phyloP scores from a whole-genome alignment of 1,139 yeast species.

The Scheffersomyces titani region DNA sequence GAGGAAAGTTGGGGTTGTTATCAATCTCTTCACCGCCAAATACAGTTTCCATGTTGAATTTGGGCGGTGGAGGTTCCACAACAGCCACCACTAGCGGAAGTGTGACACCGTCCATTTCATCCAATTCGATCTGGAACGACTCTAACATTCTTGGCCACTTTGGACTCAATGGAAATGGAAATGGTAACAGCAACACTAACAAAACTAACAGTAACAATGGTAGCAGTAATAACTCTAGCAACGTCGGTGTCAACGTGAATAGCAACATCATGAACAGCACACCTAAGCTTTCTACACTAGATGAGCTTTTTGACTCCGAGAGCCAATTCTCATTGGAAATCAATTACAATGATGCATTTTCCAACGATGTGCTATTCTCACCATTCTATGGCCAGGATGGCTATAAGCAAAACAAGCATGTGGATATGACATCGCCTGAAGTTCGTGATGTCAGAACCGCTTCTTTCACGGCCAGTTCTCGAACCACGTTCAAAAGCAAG shows the following conservation, averaged over 20 bases:
- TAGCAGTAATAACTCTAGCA: slow-evolving; percentile 11
- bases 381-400: background rate
- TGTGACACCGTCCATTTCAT: slow-evolving; percentile 10
- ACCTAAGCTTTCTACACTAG: background rate
- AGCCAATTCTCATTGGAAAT: background rate
- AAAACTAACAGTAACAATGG: slow-evolving; percentile 1
- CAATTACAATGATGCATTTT: background rate
- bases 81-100: slow-evolving; percentile 5
- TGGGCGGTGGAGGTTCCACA: background rate
- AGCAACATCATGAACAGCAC: background rate
- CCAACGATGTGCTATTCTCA: background rate
- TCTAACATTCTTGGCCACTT: background rate
- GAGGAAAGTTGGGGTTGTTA: background rate
- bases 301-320: background rate
- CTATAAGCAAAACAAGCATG: background rate
- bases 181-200: background rate
- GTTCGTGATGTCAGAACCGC: background rate
- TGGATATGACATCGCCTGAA: background rate
- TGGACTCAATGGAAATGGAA: background rate
- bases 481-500: background rate
- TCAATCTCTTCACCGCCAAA: background rate
- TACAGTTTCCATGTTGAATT: background rate
- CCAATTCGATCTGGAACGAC: slow-evolving; percentile 13
- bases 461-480: background rate
- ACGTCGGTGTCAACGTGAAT: background rate